phyloP scores from a whole-genome alignment of 2,329 filamentous ascomycete genomes.

The Pyrenochaeta sp. region DNA sequence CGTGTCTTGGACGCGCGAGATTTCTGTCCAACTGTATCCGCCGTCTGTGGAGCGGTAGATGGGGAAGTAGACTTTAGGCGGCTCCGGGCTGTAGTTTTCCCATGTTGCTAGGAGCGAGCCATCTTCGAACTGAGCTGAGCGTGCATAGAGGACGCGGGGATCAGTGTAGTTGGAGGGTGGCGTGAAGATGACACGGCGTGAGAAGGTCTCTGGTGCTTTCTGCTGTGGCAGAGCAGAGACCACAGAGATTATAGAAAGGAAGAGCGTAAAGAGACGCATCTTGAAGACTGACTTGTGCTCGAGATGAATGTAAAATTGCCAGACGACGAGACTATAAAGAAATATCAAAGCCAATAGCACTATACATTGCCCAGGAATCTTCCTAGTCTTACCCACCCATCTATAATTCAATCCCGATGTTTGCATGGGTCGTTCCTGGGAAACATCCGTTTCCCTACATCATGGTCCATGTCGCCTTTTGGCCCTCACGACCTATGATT shows the following conservation, averaged over 20 bases:
- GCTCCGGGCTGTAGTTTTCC: constrained; percentile 63
- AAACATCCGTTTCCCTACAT: not conserved
- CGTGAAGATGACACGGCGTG: constrained; percentile 51
- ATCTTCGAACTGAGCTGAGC: constrained; percentile 57
- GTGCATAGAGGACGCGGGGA: constrained; percentile 62
- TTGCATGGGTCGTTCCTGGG: not conserved
- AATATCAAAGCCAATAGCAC: not conserved
- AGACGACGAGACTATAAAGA: constrained; percentile 3
- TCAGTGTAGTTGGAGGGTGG: constrained; percentile 56
- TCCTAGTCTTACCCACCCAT: not conserved
- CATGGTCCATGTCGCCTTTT: not conserved
- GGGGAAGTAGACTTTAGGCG: constrained; percentile 55
- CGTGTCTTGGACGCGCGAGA: constrained; percentile 70
- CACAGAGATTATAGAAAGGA: constrained; percentile 31
- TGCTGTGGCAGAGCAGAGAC: constrained; percentile 35
- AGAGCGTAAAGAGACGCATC: constrained; percentile 42
- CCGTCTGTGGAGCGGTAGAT: constrained; percentile 58
- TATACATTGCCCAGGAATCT: not conserved
- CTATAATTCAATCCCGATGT: not conserved
- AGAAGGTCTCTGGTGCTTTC: constrained; percentile 37
- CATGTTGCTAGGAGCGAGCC: constrained; percentile 61
- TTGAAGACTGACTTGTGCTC: constrained; percentile 21
- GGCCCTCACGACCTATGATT: constrained; percentile 1
- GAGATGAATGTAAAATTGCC: constrained; percentile 10
- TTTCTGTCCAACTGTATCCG: constrained; percentile 66